Evolutionary conservation across 2,329 filamentous ascomycete species (phyloP).

Genomic region (Grosmannia clavigera): DNA sequence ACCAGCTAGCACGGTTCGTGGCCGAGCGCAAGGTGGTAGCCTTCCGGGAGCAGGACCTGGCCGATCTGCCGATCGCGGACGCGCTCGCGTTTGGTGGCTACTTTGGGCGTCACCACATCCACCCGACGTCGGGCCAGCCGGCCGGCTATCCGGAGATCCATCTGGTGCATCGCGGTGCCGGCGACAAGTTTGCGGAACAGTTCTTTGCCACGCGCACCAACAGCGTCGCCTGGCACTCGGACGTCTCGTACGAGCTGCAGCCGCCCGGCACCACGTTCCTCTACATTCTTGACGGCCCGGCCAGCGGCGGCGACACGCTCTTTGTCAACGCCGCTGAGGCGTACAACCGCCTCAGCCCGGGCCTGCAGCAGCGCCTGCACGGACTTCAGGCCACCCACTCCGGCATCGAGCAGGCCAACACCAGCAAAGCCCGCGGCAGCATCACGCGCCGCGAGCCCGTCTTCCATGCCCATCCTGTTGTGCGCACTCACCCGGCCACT

Average conservation of each 20-base stretch:
- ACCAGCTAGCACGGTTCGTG: conserved; percentile 57
- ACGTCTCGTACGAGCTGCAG: conserved; percentile 79
- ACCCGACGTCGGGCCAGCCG: conserved; percentile 58
- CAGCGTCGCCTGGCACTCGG: conserved; percentile 79
- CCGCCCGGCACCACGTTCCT: conserved; percentile 84
- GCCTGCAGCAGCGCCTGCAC: conserved; percentile 68
- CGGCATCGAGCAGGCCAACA: conserved; percentile 66
- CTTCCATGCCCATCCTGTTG: conserved; percentile 60
- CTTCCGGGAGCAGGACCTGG: conserved; percentile 58
- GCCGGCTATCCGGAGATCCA: conserved; percentile 58
- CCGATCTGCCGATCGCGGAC: conserved; percentile 48
- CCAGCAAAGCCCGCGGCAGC: conserved; percentile 51
- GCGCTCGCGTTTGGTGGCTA: conserved; percentile 55
- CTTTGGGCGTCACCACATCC: conserved; percentile 51
- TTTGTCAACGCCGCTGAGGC: conserved; percentile 72
- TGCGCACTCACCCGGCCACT: conserved; percentile 70
- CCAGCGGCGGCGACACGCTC: conserved; percentile 71
- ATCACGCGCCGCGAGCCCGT: conserved; percentile 67
- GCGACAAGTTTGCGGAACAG: conserved; percentile 44
- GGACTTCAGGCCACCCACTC: conserved; percentile 73
- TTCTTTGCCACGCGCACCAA: conserved; percentile 60
- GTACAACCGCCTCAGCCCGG: conserved; percentile 67
- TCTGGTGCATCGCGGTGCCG: conserved; percentile 57
- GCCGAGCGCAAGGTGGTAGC: conserved; percentile 58
- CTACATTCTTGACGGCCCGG: conserved; percentile 73